These are phyloP conservation scores for Coprinopsis strossmayeri DNA, from an alignment of 768 basidiomycete genomes.

Conservation along the genomic window DNA sequence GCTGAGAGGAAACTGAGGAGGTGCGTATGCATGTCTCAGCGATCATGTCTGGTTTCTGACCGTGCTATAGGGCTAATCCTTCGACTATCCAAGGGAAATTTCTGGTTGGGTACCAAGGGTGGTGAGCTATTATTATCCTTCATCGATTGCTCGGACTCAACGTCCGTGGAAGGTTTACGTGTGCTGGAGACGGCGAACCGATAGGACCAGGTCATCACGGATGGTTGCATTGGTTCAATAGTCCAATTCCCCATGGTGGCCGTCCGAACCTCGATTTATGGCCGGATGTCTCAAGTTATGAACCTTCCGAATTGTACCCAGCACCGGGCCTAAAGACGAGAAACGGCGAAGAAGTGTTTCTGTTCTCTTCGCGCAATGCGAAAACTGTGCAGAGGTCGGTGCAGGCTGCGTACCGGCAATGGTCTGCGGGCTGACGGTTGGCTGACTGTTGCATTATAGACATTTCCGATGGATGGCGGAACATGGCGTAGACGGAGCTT, in stretches of 20 bases:
- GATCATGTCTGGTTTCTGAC: neutral
- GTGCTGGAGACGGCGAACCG: constrained; percentile 60
- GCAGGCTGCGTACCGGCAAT: neutral
- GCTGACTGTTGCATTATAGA: constrained; percentile 19
- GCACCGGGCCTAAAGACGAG: constrained; percentile 58
- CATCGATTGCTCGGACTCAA: neutral
- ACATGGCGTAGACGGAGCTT: constrained; percentile 75
- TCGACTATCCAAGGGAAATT: constrained; percentile 80
- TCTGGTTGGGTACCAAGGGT: constrained; percentile 83
- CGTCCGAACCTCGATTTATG: constrained; percentile 70
- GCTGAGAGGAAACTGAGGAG: constrained; percentile 34
- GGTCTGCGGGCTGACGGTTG: no score
- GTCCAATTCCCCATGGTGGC: constrained; percentile 64
- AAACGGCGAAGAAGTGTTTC: constrained; percentile 51
- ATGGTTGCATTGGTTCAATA: constrained; percentile 81
- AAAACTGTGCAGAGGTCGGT: constrained; percentile 58
- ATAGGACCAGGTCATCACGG: constrained; percentile 72
- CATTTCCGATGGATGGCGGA: constrained; percentile 85
- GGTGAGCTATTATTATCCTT: constrained; percentile 35
- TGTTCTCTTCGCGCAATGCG: constrained; percentile 76
- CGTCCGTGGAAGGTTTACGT: constrained; percentile 53
- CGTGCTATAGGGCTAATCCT: constrained; percentile 49
- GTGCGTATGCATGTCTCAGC: constrained; percentile 19
- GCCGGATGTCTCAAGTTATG: constrained; percentile 72
- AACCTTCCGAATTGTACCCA: constrained; percentile 61